phyloP scores from a whole-genome alignment of 306 rosid genomes.

The Adenanthera pavonina region DNA sequence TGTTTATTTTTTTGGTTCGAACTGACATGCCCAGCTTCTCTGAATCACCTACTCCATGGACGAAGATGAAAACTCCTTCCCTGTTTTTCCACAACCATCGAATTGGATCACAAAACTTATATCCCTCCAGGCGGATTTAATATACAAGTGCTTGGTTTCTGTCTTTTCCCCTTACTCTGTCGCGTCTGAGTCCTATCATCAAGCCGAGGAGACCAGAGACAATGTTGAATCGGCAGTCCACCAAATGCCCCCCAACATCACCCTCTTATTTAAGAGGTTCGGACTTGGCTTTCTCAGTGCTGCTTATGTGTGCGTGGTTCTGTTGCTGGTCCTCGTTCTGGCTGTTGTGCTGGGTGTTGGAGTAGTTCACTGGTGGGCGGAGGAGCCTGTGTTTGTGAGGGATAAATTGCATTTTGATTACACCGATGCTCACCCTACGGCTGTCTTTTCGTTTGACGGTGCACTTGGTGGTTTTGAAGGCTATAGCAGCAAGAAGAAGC shows the following conservation, averaged over 20 bases:
- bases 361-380: conserved; percentile 65
- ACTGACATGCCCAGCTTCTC: conserved; percentile 15
- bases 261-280: conserved; percentile 51
- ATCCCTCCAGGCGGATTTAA: conserved; percentile 53
- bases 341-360: conserved; percentile 57
- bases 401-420: conserved; percentile 72
- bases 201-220: conserved; percentile 47
- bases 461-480: conserved; percentile 20
- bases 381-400: conserved; percentile 65
- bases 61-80: conserved; percentile 21
- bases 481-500: conserved; percentile 40
- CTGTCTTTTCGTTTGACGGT: conserved; percentile 52
- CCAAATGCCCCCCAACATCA: conserved; percentile 43
- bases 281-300: conserved; percentile 61
- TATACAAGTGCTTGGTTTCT: conserved; percentile 51
- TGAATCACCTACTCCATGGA: conserved; percentile 34
- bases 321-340: conserved; percentile 49
- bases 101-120: conserved; percentile 49
- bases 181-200: conserved; percentile 53
- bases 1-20: not conserved
- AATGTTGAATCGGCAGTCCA: conserved; percentile 50
- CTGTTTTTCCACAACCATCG: conserved; percentile 46
- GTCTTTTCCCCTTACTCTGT: conserved; percentile 47
- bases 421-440: conserved; percentile 63
- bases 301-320: conserved; percentile 57